Percentiles rank a stretch among this genome's conserved stretches.
Evolutionary conservation across 768 basidiomycete genomes (phyloP).

Genomic region (Polyporus arcularius): DNA sequence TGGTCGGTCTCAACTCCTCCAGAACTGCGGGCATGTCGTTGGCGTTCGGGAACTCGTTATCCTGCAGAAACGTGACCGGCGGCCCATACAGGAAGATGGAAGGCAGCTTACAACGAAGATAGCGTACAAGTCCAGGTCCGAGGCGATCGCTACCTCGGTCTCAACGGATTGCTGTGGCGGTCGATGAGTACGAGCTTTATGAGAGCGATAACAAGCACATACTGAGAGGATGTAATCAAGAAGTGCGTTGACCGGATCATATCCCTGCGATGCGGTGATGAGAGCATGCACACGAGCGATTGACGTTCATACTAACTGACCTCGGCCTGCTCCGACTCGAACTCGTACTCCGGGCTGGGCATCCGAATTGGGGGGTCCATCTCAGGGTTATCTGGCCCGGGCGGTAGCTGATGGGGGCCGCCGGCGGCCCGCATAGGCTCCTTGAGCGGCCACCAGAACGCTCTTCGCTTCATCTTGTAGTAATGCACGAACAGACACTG

Average conservation of each 20-base stretch:
- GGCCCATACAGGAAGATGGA: not conserved
- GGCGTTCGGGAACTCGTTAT: not conserved
- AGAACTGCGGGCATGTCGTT: not conserved
- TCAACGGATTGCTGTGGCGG: conserved; percentile 11
- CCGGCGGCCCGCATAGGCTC: not conserved
- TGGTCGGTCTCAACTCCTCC: not conserved
- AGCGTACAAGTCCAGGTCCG: conserved; percentile 13
- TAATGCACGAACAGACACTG: conserved; percentile 1
- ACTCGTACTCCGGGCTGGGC: not conserved
- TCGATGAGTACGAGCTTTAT: not conserved
- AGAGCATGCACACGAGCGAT: no score
- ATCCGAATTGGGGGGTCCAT: not conserved
- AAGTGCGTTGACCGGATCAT: not conserved
- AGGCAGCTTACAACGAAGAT: not conserved
- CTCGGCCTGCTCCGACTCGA: not conserved
- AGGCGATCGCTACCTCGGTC: conserved; percentile 20
- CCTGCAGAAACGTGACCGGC: not conserved
- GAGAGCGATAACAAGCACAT: not conserved
- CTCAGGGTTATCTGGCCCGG: not conserved
- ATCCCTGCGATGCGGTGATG: not conserved
- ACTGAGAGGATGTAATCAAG: not conserved
- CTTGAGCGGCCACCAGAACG: not conserved
- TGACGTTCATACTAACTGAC: no score
- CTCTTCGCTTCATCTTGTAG: conserved; percentile 4
- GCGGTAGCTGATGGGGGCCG: not conserved